Evolutionary conservation across 2,329 filamentous ascomycete genomes (phyloP), one percentile per base, ranked within the genome.

Genomic region (Sclerotinia minor): DNA sequence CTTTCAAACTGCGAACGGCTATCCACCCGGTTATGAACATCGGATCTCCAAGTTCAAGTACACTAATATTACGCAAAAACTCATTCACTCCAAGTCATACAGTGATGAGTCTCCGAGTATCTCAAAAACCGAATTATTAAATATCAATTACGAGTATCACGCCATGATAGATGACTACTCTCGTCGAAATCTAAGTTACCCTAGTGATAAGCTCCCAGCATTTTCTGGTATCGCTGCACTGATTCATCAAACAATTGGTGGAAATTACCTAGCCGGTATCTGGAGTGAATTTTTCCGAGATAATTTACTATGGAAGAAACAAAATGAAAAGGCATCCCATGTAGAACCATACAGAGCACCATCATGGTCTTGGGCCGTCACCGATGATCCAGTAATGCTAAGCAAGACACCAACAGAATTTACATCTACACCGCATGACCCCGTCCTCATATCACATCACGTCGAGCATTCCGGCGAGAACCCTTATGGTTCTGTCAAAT

Each of bases 321-420:
- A 0, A 17, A 3, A 0, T 5, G 2, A 0, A 0, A 29, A 4
- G 4, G 6, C 50, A 26, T 2, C 24, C 26, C 6, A 19, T 29
- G 29, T 1, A 52, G 4, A 9, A 26, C 50, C 7, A 26, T 53
- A 53, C 15, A 15, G 24, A 53, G 50, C 50, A 29, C 50, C 50
- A 11, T 53, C 50, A 29, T 53, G 50, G 50, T 53, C 24, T 11
- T 53, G 50, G 50, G 50, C 50, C 19, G 50, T 11, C 9, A 21
- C 7, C 15, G 15, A 29, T 52, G 24, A 29, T 26, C 5, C 2
- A 26, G 26, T 1, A 2, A 0, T 0, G 6, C 11, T 26, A 52
- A 0, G 0, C 49, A n/a, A n/a, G n/a, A 29, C 26, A 19, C 29
- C 1, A 7, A 53, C 6, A 8, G 2, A 3, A 24, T 26, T 29